These are phyloP conservation scores for Apiotrichum gamsii DNA, from an alignment of 1,284 basidiomycete genomes.

Conservation along the genomic window DNA sequence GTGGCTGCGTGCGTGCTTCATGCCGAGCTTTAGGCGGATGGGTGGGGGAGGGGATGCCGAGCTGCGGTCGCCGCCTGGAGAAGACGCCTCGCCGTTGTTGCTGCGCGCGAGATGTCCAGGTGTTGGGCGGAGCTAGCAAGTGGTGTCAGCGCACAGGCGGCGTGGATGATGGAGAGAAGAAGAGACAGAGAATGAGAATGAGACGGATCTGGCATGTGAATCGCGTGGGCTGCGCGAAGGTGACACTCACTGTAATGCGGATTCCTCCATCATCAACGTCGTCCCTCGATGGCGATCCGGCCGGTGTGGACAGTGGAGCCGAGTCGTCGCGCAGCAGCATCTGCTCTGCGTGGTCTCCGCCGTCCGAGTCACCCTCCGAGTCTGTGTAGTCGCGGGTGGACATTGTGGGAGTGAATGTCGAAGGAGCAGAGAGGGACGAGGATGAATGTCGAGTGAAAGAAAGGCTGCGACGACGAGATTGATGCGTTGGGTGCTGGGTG, in stretches of 20 bases:
- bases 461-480: background rate
- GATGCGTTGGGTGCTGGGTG: background rate
- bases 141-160: background rate
- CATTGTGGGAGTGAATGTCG: conserved; percentile 2
- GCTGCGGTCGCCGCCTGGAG: conserved; percentile 11
- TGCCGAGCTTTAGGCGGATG: conserved; percentile 31
- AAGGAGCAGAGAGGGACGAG: no score
- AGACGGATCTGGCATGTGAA: conserved; percentile 1
- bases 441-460: background rate
- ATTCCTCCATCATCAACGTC: background rate
- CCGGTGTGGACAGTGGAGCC: background rate
- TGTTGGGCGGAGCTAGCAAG: conserved; percentile 11
- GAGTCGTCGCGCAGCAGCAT: no score
- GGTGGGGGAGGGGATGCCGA: conserved; percentile 35
- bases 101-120: background rate
- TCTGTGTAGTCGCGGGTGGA: conserved; percentile 29
- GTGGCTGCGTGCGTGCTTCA: conserved; percentile 18
- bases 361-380: conserved; percentile 17
- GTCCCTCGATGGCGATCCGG: background rate
- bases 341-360: no score
- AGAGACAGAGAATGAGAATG: background rate
- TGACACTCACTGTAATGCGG: background rate
- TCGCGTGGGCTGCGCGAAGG: no score
- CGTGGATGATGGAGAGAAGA: background rate
- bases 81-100: background rate